Conservation (phyloP, 1,284 basidiomycete species). For the Leccinum pachyderme region DNA sequence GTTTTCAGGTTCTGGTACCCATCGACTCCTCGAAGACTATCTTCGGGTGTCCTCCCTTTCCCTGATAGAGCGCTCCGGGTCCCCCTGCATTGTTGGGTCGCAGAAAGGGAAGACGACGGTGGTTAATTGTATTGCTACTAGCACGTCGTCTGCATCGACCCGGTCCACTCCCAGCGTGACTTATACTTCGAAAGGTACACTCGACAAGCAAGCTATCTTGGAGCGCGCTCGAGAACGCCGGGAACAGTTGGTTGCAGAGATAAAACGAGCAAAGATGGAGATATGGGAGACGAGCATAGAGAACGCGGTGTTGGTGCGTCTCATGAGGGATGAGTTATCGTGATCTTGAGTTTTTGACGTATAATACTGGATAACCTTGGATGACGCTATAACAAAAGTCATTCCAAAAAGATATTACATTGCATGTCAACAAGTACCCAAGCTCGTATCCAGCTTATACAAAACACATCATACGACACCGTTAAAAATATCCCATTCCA, state of each 20-base stretch:
- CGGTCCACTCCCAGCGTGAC: conserved; percentile 9
- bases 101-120: conserved; percentile 26
- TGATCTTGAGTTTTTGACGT: not conserved
- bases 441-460: conserved; percentile 12
- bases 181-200: conserved; percentile 3
- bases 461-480: conserved; percentile 6
- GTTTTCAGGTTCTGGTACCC: conserved; percentile 9
- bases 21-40: conserved; percentile 2
- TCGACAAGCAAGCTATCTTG: conserved; percentile 43
- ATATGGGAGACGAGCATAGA: conserved; percentile 75
- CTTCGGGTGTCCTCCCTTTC: not conserved
- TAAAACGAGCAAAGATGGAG: conserved; percentile 59
- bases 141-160: conserved; percentile 15
- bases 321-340: conserved; percentile 40
- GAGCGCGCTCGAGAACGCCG: conserved; percentile 52
- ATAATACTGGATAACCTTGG: not conserved
- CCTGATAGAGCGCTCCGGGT: not conserved
- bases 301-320: conserved; percentile 59
- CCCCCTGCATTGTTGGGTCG: not conserved
- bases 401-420: not conserved
- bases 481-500: not conserved
- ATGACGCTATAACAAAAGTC: not conserved
- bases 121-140: not conserved
- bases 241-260: conserved; percentile 49
- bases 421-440: not conserved